A percentile compares a stretch with the other conserved stretches of the same genome.
These are phyloP conservation scores for Pisolithus orientalis DNA, from an alignment of 768 basidiomycete species.

Conservation along the genomic window DNA sequence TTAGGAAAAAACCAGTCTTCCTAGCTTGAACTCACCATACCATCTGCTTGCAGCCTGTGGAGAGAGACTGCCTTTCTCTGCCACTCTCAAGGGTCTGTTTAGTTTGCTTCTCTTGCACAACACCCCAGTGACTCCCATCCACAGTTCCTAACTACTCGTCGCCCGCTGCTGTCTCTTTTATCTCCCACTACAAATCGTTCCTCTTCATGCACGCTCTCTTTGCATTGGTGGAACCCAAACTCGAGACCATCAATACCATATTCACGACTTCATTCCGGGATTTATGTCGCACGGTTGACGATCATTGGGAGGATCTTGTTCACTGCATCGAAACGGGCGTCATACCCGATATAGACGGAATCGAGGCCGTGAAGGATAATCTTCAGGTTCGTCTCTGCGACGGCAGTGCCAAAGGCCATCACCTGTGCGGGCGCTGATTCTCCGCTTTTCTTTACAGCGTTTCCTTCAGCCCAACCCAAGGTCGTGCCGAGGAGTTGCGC, in stretches of 20 bases:
- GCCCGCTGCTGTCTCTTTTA: conserved; percentile 12
- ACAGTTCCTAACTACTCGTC: conserved; percentile 12
- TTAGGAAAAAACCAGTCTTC: background rate
- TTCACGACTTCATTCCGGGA: conserved; percentile 17
- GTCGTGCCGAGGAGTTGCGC: conserved; percentile 14
- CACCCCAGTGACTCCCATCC: no score
- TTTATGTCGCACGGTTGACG: conserved; percentile 12
- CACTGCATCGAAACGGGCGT: conserved; percentile 11
- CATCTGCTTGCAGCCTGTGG: conserved; percentile 5
- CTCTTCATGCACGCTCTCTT: conserved; percentile 19
- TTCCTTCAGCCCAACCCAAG: conserved; percentile 10
- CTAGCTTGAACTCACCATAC: background rate
- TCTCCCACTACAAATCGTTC: conserved; percentile 17
- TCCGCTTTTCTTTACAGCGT: conserved; percentile 1
- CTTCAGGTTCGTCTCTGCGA: conserved; percentile 2
- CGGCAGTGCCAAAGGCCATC: background rate
- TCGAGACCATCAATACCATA: conserved; percentile 15
- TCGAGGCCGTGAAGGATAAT: conserved; percentile 8
- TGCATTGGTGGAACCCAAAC: conserved; percentile 13
- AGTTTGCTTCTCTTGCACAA: no score
- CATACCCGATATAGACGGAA: conserved; percentile 10
- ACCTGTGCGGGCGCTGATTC: background rate
- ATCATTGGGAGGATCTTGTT: conserved; percentile 16
- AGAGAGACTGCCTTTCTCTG: conserved; percentile 6
- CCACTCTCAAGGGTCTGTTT: conserved; percentile 3